Evolutionary conservation across 1,284 basidiomycete species (phyloP), one percentile per base, ranked within the genome.

Genomic region (Fomitopsis pinicola): DNA sequence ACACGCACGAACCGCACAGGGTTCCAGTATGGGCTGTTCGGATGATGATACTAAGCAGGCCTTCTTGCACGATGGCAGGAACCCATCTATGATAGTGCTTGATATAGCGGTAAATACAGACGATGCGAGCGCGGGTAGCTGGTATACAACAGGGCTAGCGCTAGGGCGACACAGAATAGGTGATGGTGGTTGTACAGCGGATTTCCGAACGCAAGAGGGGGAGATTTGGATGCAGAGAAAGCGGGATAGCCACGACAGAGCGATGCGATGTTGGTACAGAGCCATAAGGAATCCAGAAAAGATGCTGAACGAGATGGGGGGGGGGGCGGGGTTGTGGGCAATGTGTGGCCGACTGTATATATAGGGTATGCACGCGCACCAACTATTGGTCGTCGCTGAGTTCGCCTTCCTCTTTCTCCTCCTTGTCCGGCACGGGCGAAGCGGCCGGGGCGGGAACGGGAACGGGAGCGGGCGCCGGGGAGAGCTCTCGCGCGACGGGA

Each of bases 371-470:
- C 5, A 19, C n/a, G 5, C 7, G 36, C 1, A 35, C 9, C 17
- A 8, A 5, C 36, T 54, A 22, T 33, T 22, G 35, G 10, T 62
- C 61, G 33, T 63, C 62, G 55, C 62, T 63, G n/a, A 63, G 59
- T 45, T 63, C 62, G 1, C 62, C 62, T 57, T 63, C 62, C 19
- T 63, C 62, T 36, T 58, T 60, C 57, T 63, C 62, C 33, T 63
- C 59, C 50, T 62, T 62, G n/a, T 55, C 22, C 17, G 61, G 50
- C 30, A n/a, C 7, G 26, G 28, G 26, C 45, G 57, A 33, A 19
- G 35, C 46, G 45, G 36, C 28, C 14, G n/a, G 26, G 19, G 30
- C 33, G 15, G 26, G 50, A 7, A 28, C n/a, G 15, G 58, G 58
- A 3, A 26, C n/a, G 7, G 33, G 44, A 2, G 9, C 36, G 8